Evolutionary conservation across 139 green algal species (phyloP), one percentile per base, ranked within the genome.

Genomic region (Chlorella sp.): DNA sequence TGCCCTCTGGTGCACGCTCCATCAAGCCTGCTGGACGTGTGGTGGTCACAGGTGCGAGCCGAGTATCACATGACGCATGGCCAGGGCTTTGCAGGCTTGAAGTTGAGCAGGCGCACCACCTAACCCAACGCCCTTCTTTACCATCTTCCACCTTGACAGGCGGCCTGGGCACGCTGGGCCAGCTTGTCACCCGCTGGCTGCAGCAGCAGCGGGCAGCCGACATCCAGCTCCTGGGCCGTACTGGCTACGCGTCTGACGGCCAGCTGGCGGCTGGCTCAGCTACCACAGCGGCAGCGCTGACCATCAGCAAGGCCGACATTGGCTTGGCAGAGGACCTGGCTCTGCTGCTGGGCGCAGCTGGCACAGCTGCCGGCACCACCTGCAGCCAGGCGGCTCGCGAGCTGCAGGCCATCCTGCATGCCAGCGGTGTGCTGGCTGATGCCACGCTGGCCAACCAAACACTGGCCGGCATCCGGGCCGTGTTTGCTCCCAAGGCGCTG

Each of bases 401-500:
- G 4, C 46, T 90, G 70, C 38, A 77, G 30, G 62, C 41, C 28
- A 70, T 96, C 28, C 80, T 97, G n/a, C 94, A 96, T 85, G 94
- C 93, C 26, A 92, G 92, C 40, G 94, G 94, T 20, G 91, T 94
- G 32, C 86, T 98, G 48, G 86, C 89, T 1, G 94, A 97, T 84
- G 92, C 93, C 17, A 93, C 91, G 0, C 32, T 97, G 1, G 24
- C 51, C 3, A 93, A 94, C 43, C 93, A 96, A 84, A 94, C 81
- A 9, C 56, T 88, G 0, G 48, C 62, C 2, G 76, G 84, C 3
- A 56, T 91, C 3, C 87, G 92, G 24, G 70, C 81, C 8, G 93
- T 96, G 46, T 90, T 86, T 85, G 84, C 46, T 22, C 56, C 89
- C 43, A 92, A 92, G 76, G 83, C 86, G 48, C 26, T 73, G n/a